These are phyloP conservation scores for Hypoxylon fragiforme DNA, from an alignment of 495 filamentous ascomycete genomes.

Conservation along the genomic window DNA sequence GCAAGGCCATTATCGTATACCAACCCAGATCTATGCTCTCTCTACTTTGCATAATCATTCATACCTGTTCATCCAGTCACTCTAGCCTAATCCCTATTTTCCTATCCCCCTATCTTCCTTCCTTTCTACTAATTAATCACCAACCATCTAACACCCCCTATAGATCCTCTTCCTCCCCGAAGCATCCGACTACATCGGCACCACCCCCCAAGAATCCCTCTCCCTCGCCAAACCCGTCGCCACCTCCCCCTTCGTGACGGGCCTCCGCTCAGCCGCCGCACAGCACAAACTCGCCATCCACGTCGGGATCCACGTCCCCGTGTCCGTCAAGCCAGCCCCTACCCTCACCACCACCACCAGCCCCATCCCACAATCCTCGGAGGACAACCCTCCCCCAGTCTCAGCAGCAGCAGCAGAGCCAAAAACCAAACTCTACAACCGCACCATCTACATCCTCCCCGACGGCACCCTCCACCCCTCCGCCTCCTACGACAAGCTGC, in stretches of 20 bases:
- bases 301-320: constrained; percentile 85
- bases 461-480: constrained; percentile 41
- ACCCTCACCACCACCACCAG: constrained; percentile 11
- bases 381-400: background rate
- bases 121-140: too few species aligned
- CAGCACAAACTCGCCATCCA: constrained; percentile 69
- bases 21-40: too few species aligned
- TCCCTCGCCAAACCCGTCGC: constrained; percentile 61
- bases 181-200: constrained; percentile 84
- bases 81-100: too few species aligned
- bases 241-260: constrained; percentile 65
- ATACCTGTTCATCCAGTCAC: too few species aligned
- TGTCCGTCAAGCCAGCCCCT: constrained; percentile 41
- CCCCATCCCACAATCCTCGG: constrained; percentile 13
- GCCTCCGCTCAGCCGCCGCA: constrained; percentile 68
- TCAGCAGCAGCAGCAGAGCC: constrained; percentile 10
- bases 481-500: constrained; percentile 59
- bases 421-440: constrained; percentile 49
- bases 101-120: too few species aligned
- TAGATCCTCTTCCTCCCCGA: constrained; percentile 91
- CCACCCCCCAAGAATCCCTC: constrained; percentile 65
- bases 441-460: constrained; percentile 50
- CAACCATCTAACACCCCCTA: constrained; percentile 1
- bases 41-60: too few species aligned
- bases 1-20: too few species aligned